phyloP scores from a whole-genome alignment of 2,329 filamentous ascomycete genomes.

The Talaromyces sp. region DNA sequence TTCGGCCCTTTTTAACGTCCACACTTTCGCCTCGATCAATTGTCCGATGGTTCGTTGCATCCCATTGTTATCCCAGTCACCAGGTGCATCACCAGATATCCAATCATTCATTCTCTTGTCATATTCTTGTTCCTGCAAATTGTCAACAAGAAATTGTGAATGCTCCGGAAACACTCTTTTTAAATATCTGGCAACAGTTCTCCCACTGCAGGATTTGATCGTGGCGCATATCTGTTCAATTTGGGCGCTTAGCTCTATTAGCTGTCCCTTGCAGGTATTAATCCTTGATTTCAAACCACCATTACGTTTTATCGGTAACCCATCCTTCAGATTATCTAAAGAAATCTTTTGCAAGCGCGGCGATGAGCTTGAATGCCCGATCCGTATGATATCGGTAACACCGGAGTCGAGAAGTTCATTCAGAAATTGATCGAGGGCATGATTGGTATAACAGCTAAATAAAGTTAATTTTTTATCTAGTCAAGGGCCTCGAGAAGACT shows the following conservation, averaged over 20 bases:
- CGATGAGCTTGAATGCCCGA: neutral
- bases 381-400: neutral
- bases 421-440: neutral
- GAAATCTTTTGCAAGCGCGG: neutral
- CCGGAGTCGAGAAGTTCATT: neutral
- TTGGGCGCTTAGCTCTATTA: neutral
- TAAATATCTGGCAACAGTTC: neutral
- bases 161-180: neutral
- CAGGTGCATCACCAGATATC: neutral
- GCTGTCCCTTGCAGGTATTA: neutral
- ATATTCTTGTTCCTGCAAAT: neutral
- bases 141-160: neutral
- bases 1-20: neutral
- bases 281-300: neutral
- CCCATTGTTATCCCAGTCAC: neutral
- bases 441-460: neutral
- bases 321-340: neutral
- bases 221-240: neutral
- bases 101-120: neutral
- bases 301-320: neutral
- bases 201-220: neutral
- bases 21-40: neutral
- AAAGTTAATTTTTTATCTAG: neutral
- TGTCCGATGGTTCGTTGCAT: neutral
- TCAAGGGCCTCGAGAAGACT: neutral